Evolutionary conservation across 2,329 filamentous ascomycete species (phyloP).

Genomic region (Fusarium chuoi): DNA sequence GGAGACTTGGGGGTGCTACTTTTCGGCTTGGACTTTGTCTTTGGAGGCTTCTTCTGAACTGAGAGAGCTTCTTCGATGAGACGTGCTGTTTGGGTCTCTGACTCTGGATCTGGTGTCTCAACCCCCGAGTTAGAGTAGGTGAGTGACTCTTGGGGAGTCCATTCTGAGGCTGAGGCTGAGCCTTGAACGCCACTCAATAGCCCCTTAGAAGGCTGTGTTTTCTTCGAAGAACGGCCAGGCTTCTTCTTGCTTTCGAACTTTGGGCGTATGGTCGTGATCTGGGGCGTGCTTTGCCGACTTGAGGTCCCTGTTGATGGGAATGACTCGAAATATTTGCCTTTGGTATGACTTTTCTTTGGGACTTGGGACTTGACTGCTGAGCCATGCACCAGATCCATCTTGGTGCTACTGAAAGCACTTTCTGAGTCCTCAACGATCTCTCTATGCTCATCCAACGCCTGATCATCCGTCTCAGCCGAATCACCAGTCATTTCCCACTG

Average conservation of each 20-base stretch:
- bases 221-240: not conserved
- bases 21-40: not conserved
- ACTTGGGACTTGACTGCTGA: not conserved
- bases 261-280: not conserved
- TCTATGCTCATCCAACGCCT: not conserved
- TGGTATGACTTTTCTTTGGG: not conserved
- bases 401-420: not conserved
- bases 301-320: constrained; percentile 9
- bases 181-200: not conserved
- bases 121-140: constrained; percentile 13
- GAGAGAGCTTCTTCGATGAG: not conserved
- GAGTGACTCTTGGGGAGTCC: constrained; percentile 1
- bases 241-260: constrained; percentile 2
- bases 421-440: not conserved
- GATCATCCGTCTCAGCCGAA: constrained; percentile 2
- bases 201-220: not conserved
- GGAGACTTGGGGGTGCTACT: not conserved
- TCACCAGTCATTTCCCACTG: constrained; percentile 34
- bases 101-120: constrained; percentile 3
- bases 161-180: not conserved
- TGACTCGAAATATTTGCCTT: constrained; percentile 1
- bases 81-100: not conserved
- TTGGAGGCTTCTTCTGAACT: not conserved
- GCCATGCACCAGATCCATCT: not conserved
- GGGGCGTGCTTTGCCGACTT: constrained; percentile 12